Percentiles rank a stretch among this genome's conserved stretches.
Evolutionary conservation across 2,329 filamentous ascomycete genomes (phyloP).

Genomic region (Aspergillus sp.): DNA sequence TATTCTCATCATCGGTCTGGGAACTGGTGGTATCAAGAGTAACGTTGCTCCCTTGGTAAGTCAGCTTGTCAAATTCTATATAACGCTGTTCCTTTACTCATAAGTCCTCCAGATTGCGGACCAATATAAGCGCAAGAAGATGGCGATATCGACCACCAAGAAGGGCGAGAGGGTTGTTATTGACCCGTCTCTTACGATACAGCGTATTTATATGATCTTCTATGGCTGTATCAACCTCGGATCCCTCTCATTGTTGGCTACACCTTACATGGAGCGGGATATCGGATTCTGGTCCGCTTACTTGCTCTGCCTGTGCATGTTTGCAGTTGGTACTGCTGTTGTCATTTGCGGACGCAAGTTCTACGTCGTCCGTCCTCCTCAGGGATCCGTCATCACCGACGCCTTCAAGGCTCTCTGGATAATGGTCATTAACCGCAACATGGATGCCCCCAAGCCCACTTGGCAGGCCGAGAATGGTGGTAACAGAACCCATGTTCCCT

Average conservation of each 20-base stretch:
- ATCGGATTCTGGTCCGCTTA: constrained; percentile 68
- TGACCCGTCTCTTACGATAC: constrained; percentile 65
- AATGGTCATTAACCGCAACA: constrained; percentile 51
- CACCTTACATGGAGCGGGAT: constrained; percentile 66
- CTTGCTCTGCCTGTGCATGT: constrained; percentile 62
- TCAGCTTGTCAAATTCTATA: not conserved
- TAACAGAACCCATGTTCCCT: constrained; percentile 47
- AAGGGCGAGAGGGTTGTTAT: constrained; percentile 61
- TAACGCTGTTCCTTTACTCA: not conserved
- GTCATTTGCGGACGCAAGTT: constrained; percentile 48
- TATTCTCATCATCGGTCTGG: constrained; percentile 64
- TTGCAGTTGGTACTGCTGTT: constrained; percentile 60
- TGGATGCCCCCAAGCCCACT: constrained; percentile 66
- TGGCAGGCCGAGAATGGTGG: constrained; percentile 57
- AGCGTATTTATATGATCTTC: constrained; percentile 72
- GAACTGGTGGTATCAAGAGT: constrained; percentile 69
- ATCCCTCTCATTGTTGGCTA: constrained; percentile 66
- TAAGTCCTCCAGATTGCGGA: constrained; percentile 54
- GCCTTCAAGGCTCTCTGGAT: constrained; percentile 64
- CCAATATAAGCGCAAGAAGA: constrained; percentile 62
- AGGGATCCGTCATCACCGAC: constrained; percentile 65
- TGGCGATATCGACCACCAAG: constrained; percentile 44
- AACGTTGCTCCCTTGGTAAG: constrained; percentile 55
- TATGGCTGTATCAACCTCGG: constrained; percentile 74
- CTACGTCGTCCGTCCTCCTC: constrained; percentile 52